These are phyloP conservation scores for Coprinellus micaceus DNA, from an alignment of 768 basidiomycete species.

Conservation along the genomic window DNA sequence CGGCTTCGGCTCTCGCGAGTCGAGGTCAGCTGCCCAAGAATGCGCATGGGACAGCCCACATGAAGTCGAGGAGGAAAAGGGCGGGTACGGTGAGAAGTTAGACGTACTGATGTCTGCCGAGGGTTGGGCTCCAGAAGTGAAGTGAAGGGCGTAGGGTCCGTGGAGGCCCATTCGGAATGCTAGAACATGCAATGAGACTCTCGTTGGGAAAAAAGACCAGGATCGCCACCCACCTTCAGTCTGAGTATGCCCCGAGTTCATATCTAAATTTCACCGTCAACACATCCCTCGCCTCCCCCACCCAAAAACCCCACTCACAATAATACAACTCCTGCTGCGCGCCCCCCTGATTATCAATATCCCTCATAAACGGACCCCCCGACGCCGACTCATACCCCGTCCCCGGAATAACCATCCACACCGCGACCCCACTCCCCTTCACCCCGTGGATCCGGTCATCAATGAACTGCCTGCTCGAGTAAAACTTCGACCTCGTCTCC, in stretches of 20 bases:
- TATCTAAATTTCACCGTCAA: too few species aligned
- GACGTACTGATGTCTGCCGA: conserved; percentile 24
- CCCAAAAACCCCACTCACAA: conserved; percentile 30
- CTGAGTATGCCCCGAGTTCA: conserved; percentile 38
- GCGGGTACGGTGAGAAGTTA: too few species aligned
- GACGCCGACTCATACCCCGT: conserved; percentile 30
- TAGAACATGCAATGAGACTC: too few species aligned
- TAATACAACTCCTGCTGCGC: conserved; percentile 33
- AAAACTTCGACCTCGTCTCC: conserved; percentile 34
- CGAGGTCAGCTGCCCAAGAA: too few species aligned
- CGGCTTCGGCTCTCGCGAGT: too few species aligned
- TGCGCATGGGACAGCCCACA: too few species aligned
- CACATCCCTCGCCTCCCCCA: too few species aligned
- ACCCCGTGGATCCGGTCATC: conserved; percentile 33
- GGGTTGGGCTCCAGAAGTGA: conserved; percentile 33
- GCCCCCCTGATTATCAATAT: conserved; percentile 34
- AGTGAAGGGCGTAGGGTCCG: conserved; percentile 38
- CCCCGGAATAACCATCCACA: conserved; percentile 30
- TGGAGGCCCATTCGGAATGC: conserved; percentile 31
- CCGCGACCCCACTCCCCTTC: conserved; percentile 27
- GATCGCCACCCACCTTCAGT: too few species aligned
- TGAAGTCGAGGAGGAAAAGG: too few species aligned
- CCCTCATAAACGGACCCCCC: conserved; percentile 32
- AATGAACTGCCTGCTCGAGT: conserved; percentile 33
- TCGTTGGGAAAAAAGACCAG: too few species aligned